Conservation (phyloP, 202 grass and related monocot genomes). For the Panicum hallii region DNA sequence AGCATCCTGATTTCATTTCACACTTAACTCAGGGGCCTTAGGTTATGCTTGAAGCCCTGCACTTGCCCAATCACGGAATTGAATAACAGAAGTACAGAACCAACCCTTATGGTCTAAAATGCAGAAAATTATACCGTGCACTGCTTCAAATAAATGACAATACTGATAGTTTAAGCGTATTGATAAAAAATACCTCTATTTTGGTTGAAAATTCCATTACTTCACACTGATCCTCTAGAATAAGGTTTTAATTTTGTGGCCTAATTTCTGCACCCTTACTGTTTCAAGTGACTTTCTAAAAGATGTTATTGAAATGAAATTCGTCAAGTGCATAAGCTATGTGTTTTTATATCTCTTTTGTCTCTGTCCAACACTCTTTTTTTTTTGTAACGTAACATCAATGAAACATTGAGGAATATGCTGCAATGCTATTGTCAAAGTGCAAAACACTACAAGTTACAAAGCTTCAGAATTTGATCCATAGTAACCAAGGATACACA, state of each 20-base stretch:
- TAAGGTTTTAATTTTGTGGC: neutral
- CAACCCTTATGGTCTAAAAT: neutral
- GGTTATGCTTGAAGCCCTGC: neutral
- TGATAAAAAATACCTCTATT: neutral
- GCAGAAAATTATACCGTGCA: neutral
- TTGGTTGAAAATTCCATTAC: neutral
- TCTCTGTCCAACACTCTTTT: conserved; percentile 3
- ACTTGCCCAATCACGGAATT: too few relatives aligned
- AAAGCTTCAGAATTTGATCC: neutral
- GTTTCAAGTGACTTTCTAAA: neutral
- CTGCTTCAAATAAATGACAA: neutral
- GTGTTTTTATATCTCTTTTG: neutral
- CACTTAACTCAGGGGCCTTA: neutral
- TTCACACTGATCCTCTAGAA: neutral
- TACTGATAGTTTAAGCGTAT: neutral
- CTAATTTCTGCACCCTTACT: neutral
- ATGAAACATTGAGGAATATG: neutral
- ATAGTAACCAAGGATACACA: neutral
- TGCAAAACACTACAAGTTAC: neutral
- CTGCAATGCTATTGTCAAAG: neutral
- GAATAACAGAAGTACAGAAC: neutral
- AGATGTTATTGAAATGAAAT: neutral
- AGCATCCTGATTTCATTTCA: neutral
- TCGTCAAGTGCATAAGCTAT: neutral
- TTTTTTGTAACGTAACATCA: neutral